Conservation (phyloP, 106 monocot species). For the Vanilla planifolia region DNA sequence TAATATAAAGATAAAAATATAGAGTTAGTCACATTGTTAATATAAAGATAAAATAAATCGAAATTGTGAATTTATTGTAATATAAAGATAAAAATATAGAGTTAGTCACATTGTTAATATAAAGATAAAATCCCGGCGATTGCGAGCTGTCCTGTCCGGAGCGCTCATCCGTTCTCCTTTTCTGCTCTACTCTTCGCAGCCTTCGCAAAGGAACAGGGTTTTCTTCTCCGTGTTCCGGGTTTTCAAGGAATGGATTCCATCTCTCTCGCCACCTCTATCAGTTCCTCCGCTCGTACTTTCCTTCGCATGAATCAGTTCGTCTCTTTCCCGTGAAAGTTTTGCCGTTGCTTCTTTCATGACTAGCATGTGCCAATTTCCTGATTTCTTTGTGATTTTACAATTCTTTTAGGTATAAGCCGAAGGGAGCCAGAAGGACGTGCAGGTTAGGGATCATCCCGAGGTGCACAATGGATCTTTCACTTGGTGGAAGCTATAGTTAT, state of each 20-base stretch:
- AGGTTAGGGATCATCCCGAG: neutral
- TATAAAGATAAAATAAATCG: no score
- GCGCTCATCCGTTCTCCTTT: no score
- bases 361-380: neutral
- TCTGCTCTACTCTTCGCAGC: no score
- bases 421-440: constrained; percentile 5
- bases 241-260: constrained; percentile 9
- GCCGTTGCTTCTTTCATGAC: neutral
- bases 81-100: no score
- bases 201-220: no score
- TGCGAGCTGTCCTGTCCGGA: no score
- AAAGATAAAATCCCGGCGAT: no score
- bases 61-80: no score
- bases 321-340: neutral
- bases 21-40: no score
- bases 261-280: neutral
- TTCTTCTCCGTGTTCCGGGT: neutral
- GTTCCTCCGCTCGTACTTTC: constrained; percentile 6
- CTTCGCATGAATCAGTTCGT: neutral
- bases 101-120: no score
- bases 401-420: constrained; percentile 9
- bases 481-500: constrained; percentile 26
- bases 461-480: constrained; percentile 25
- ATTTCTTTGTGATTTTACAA: neutral
- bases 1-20: no score